Conservation (phyloP, 139 green algal species). For the Micractinium sp. region DNA sequence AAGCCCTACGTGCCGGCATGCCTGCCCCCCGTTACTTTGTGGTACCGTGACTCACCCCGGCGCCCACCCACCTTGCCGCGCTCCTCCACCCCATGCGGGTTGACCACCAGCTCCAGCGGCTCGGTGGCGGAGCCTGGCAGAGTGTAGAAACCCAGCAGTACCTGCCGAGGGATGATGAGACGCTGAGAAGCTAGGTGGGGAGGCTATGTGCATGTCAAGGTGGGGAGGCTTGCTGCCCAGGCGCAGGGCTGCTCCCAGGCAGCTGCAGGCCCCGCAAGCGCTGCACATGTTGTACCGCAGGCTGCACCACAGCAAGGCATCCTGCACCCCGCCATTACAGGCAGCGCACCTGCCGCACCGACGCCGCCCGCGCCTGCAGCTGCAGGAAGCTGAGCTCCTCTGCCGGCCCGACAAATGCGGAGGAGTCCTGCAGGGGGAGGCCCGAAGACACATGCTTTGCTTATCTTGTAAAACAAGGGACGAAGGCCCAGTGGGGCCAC, state of each 20-base stretch:
- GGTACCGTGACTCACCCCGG: background rate
- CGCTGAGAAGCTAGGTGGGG: too few species aligned
- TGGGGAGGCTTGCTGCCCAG: too few species aligned
- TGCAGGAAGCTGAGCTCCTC: slow-evolving; percentile 63
- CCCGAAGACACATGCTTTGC: background rate
- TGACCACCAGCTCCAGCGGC: slow-evolving; percentile 48
- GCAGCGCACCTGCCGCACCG: slow-evolving; percentile 33
- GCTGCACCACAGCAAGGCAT: background rate
- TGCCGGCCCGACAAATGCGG: slow-evolving; percentile 10
- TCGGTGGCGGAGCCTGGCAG: slow-evolving; percentile 13
- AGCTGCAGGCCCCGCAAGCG: too few species aligned
- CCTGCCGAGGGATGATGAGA: background rate
- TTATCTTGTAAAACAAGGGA: too few species aligned
- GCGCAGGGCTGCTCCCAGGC: too few species aligned
- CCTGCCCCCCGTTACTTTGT: too few species aligned
- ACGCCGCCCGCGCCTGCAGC: slow-evolving; percentile 50
- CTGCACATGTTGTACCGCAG: too few species aligned
- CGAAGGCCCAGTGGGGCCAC: too few species aligned
- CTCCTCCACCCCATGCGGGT: slow-evolving; percentile 37
- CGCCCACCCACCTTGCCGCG: slow-evolving; percentile 3
- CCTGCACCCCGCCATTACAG: too few species aligned
- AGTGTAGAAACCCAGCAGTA: background rate
- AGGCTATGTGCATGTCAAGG: too few species aligned
- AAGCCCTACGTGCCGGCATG: too few species aligned
- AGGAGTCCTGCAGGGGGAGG: slow-evolving; percentile 20